Base-by-base conservation (phyloP, 2,329 filamentous ascomycete genomes). In the Aspergillus ochraceus region DNA sequence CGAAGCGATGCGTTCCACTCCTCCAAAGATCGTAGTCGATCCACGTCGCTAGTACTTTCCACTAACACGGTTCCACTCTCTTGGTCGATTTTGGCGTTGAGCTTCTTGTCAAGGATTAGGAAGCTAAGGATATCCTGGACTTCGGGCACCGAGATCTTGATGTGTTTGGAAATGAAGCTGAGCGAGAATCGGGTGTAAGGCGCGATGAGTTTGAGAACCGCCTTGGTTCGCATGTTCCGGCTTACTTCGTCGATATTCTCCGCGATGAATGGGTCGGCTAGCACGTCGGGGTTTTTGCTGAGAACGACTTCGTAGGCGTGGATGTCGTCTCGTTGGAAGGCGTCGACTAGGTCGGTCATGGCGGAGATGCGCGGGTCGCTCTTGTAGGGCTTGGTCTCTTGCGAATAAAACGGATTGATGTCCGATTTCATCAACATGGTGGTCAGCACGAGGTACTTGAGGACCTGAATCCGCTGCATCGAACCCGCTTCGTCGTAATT, bases 211-310 rank as follows among this genome's bases (percentile, higher is more conserved):
- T 95, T 97, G 64, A 97, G 80, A 10, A 98, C 88, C 1, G 93
- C 94, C 82, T 97, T 97, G 66, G 93, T 98, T 57, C 95, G 90
- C 90, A 99, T 97, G 76, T 95, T 97, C 49, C 95, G 90, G 55
- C 94, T 99, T 59, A 99, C 94, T 79, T 99, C 95, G 76, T 98
- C 95, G 68, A 99, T 99, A 74, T 99, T 98, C 79, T 98, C 95
- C 29, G 94, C 94, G 68, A 99, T 99, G 79, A 98, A 99, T 0
- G 91, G 88, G 74, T 99, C 95, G 12, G 89, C 87, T 45, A 98
- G 83, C 26, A 99, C 88, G 72, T 97, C 95, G 70, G 88, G 89
- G 79, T 97, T 96, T 71, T 88, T 88, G 70, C 91, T 88, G 58
- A 99, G 82, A 42, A 97, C 92, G 57, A 86, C 88, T 77, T 97